Conservation (phyloP, 1,139 yeast genomes). For the Pneumocystis oryctolagi region DNA sequence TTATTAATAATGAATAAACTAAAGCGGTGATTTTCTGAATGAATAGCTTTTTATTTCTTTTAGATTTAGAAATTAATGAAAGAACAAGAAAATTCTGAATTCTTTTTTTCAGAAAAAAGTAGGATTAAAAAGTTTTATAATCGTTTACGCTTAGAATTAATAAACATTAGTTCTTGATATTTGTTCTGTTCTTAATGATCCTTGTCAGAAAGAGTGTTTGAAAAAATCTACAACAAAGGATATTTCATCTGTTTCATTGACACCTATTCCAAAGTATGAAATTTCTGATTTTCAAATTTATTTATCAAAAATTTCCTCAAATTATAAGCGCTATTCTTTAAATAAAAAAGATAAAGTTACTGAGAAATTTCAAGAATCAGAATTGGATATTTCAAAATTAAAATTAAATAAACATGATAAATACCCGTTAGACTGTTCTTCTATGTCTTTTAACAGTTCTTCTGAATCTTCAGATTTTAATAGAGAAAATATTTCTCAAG, state of each 20-base stretch:
- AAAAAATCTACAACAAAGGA: constrained; percentile 54
- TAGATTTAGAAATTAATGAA: not conserved
- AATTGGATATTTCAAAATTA: constrained; percentile 3
- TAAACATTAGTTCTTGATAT: not conserved
- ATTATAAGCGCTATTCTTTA: constrained; percentile 30
- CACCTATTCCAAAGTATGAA: constrained; percentile 40
- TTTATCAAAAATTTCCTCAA: constrained; percentile 34
- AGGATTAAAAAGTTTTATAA: not conserved
- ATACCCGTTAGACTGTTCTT: not conserved
- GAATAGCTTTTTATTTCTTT: not conserved
- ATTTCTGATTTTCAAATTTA: constrained; percentile 36
- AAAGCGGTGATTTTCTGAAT: not conserved
- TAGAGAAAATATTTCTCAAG: not conserved
- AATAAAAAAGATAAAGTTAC: constrained; percentile 2
- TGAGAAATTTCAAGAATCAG: constrained; percentile 1
- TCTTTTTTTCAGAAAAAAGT: not conserved
- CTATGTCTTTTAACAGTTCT: not conserved
- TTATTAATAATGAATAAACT: not conserved
- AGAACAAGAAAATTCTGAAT: not conserved
- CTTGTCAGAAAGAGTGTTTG: not conserved
- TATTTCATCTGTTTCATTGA: constrained; percentile 68
- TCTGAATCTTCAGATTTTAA: not conserved
- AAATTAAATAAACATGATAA: not conserved
- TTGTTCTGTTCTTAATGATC: not conserved
- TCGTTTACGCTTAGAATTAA: not conserved